Evolutionary conservation across 352 stramenopile species (phyloP).

Genomic region (Globisporangium uncinulatum): DNA sequence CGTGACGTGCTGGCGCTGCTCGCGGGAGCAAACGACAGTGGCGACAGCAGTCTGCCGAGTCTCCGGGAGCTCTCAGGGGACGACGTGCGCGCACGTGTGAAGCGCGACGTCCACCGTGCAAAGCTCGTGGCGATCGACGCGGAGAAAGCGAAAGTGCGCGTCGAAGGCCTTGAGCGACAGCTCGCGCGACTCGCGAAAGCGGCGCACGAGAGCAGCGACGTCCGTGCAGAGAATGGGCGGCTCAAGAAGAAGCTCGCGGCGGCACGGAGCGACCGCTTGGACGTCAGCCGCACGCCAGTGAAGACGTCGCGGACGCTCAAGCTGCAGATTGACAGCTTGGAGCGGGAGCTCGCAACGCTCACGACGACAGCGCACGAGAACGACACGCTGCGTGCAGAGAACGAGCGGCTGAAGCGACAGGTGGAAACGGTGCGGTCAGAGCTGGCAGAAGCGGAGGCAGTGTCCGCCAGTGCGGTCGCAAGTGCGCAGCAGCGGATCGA

Average conservation of each 20-base stretch:
- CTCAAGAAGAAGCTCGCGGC: conserved; percentile 56
- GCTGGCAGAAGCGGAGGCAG: neutral
- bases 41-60: neutral
- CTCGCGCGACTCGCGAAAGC: conserved; percentile 31
- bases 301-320: conserved; percentile 12
- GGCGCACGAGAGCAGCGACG: conserved; percentile 37
- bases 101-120: conserved; percentile 26
- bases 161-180: conserved; percentile 33
- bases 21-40: conserved; percentile 3
- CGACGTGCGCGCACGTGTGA: conserved; percentile 33
- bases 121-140: conserved; percentile 17
- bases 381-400: neutral
- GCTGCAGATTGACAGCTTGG: conserved; percentile 7
- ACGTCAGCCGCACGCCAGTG: conserved; percentile 10
- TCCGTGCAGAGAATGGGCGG: conserved; percentile 60
- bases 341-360: neutral
- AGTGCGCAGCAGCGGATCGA: neutral
- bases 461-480: neutral
- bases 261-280: conserved; percentile 22
- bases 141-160: conserved; percentile 22
- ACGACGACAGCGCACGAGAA: neutral
- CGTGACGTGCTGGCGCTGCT: conserved; percentile 34
- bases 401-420: neutral
- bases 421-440: neutral
- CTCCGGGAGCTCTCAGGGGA: neutral